phyloP scores from a whole-genome alignment of 108 stramenopile genomes.

The Nitzschia sp. region DNA sequence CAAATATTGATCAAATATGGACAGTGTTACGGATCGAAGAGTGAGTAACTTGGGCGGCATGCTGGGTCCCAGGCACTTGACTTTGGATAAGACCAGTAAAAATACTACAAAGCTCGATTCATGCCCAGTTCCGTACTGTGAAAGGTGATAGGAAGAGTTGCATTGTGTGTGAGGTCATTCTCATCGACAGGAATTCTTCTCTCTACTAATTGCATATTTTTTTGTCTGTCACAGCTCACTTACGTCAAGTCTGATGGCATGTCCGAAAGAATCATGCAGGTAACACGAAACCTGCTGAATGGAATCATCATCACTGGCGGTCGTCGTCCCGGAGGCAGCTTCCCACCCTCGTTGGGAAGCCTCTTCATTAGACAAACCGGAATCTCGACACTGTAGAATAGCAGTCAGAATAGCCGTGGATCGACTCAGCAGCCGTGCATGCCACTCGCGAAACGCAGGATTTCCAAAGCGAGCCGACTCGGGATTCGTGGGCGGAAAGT shows the following conservation, averaged over 20 bases:
- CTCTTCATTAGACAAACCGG: constrained; percentile 32
- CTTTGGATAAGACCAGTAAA: constrained; percentile 71
- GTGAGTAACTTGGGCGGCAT: constrained; percentile 36
- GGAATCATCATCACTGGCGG: constrained; percentile 34
- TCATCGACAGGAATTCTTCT: no score
- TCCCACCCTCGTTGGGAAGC: constrained; percentile 56
- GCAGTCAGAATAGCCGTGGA: constrained; percentile 55
- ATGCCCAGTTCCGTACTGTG: constrained; percentile 96
- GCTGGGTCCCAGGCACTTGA: constrained; percentile 59
- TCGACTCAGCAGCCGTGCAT: constrained; percentile 61
- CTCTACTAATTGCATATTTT: no score
- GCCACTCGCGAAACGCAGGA: constrained; percentile 78
- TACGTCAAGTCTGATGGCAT: constrained; percentile 88
- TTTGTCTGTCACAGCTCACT: no score
- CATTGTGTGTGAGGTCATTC: no score
- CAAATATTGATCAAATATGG: constrained; percentile 71
- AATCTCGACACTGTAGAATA: constrained; percentile 49
- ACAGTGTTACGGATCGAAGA: constrained; percentile 55
- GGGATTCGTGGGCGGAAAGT: constrained; percentile 60
- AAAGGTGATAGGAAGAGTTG: no score
- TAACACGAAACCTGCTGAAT: constrained; percentile 75
- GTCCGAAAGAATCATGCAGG: constrained; percentile 86
- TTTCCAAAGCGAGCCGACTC: constrained; percentile 65
- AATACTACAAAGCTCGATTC: constrained; percentile 92
- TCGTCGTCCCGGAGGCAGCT: constrained; percentile 44